Evolutionary conservation across 768 basidiomycete genomes (phyloP).

Genomic region (Tephrocybe sp.): DNA sequence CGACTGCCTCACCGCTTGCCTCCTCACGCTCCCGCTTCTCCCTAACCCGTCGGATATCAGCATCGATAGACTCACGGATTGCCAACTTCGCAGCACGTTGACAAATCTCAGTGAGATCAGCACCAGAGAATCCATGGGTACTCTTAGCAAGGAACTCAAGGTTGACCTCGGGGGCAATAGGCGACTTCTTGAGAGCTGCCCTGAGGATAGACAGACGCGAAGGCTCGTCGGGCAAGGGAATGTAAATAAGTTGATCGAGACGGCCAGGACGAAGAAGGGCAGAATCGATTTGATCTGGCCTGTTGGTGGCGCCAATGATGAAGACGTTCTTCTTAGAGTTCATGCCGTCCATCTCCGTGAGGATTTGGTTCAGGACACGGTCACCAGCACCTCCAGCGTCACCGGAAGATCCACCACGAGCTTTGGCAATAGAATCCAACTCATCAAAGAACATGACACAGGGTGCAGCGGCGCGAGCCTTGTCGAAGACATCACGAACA

Average conservation of each 20-base stretch:
- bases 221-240: conserved; percentile 93
- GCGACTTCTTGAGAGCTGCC: conserved; percentile 90
- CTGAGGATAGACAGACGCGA: conserved; percentile 90
- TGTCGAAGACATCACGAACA: conserved; percentile 99
- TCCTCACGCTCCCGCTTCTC: conserved; percentile 84
- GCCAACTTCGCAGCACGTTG: conserved; percentile 97
- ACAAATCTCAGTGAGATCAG: conserved; percentile 99
- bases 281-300: conserved; percentile 93
- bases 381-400: conserved; percentile 97
- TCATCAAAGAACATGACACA: conserved; percentile 99
- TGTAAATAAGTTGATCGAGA: conserved; percentile 99
- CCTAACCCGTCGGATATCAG: conserved; percentile 77
- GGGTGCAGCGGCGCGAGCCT: conserved; percentile 97
- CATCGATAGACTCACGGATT: conserved; percentile 91
- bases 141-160: conserved; percentile 83
- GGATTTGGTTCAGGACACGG: conserved; percentile 95
- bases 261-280: conserved; percentile 95
- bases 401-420: conserved; percentile 80
- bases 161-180: conserved; percentile 79
- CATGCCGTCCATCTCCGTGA: conserved; percentile 99
- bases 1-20: conserved; percentile 43
- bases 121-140: conserved; percentile 98
- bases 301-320: conserved; percentile 95
- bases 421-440: conserved; percentile 97
- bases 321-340: conserved; percentile 99